phyloP scores from a whole-genome alignment of 495 filamentous ascomycete species.

The Cladorrhinum samala region DNA sequence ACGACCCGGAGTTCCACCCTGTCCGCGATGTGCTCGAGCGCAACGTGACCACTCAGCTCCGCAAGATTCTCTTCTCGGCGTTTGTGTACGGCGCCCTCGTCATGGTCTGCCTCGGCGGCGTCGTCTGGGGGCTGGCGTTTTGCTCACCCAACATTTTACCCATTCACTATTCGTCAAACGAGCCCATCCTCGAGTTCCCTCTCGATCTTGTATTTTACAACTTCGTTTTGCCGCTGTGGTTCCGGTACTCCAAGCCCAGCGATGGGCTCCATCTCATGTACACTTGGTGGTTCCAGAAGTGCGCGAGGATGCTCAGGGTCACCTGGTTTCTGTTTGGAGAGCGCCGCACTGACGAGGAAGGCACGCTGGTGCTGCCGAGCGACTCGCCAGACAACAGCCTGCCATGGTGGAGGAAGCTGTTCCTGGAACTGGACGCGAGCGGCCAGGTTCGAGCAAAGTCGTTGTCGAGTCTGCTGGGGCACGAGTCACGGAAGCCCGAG shows the following conservation, averaged over 20 bases:
- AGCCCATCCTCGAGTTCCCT: conserved; percentile 89
- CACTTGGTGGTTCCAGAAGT: conserved; percentile 91
- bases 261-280: conserved; percentile 79
- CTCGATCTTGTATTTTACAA: conserved; percentile 95
- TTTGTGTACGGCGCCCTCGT: conserved; percentile 93
- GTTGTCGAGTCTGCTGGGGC: conserved; percentile 38
- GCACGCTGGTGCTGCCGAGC: conserved; percentile 34
- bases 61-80: conserved; percentile 93
- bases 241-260: conserved; percentile 76
- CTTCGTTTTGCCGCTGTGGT: conserved; percentile 80
- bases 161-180: conserved; percentile 84
- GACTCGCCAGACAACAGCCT: conserved; percentile 21
- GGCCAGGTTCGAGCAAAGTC: conserved; percentile 30
- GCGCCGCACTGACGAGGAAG: conserved; percentile 74
- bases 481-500: conserved; percentile 28
- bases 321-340: conserved; percentile 92
- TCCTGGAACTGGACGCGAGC: conserved; percentile 31
- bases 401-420: conserved; percentile 28
- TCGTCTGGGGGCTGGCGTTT: conserved; percentile 83
- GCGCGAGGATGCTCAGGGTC: conserved; percentile 71
- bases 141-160: conserved; percentile 67
- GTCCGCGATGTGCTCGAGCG: conserved; percentile 95
- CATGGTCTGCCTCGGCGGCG: conserved; percentile 85
- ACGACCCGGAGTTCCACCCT: conserved; percentile 97
- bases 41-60: conserved; percentile 83